Percentiles rank a stretch among this genome's conserved stretches.
phyloP scores from a whole-genome alignment of 371 early-diverging fungal genomes.

The Zychaea mexicana region DNA sequence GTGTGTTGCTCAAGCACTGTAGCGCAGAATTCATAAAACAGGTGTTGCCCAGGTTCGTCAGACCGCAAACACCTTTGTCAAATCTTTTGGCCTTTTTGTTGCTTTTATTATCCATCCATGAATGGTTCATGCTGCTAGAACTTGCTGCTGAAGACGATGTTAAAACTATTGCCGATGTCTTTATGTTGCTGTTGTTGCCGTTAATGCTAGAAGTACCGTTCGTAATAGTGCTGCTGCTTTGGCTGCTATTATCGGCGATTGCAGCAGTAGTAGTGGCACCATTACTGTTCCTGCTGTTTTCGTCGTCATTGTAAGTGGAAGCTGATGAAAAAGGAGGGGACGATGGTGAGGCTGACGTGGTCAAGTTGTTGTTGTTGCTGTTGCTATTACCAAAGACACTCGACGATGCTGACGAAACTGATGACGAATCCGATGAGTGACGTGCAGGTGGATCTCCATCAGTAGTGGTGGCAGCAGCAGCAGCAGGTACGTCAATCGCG shows the following conservation, averaged over 20 bases:
- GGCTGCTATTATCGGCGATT: background rate
- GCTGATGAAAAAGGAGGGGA: constrained; percentile 3
- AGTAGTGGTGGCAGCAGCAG: background rate
- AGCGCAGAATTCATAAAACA: constrained; percentile 88
- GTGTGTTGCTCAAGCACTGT: constrained; percentile 77
- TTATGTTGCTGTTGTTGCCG: background rate
- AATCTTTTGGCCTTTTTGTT: background rate
- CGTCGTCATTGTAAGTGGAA: background rate
- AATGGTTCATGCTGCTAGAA: background rate
- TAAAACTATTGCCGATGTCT: background rate
- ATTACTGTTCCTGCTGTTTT: background rate
- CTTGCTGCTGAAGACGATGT: background rate
- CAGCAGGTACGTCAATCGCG: background rate
- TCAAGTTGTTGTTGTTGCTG: background rate
- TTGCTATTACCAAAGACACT: constrained; percentile 2
- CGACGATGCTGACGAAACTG: background rate
- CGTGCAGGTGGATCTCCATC: background rate
- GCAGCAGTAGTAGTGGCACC: background rate
- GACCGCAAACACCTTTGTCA: constrained; percentile 59
- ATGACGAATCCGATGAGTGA: constrained; percentile 13
- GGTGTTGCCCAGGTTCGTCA: constrained; percentile 84
- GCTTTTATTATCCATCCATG: background rate
- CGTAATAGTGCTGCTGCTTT: background rate
- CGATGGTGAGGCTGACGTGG: background rate
- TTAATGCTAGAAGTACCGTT: background rate